Conservation (phyloP, 2,329 filamentous ascomycete genomes). For the Arthrobotrys iridis region DNA sequence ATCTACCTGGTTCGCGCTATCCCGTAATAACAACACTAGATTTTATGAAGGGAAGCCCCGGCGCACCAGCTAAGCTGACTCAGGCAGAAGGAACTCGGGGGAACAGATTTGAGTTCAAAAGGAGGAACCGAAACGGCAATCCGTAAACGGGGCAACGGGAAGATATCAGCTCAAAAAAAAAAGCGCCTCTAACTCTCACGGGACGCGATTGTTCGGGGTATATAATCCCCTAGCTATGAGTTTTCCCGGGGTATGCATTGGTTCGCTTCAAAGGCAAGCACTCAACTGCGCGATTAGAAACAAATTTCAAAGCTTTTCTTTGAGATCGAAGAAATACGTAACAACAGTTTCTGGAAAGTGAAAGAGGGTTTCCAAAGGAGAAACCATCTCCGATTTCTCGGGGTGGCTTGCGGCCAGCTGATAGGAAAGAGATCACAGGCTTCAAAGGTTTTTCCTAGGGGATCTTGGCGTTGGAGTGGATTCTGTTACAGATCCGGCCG, state of each 20-base stretch:
- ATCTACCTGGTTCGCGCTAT: constrained; percentile 41
- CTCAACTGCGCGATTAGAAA: constrained; percentile 9
- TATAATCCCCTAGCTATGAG: constrained; percentile 37
- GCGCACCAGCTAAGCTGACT: constrained; percentile 11
- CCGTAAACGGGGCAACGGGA: constrained; percentile 37
- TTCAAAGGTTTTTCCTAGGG: constrained; percentile 14
- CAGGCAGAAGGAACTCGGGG: constrained; percentile 6
- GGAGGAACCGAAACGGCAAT: constrained; percentile 42
- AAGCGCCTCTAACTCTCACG: constrained; percentile 8
- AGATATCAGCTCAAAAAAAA: constrained; percentile 23
- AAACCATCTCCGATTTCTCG: constrained; percentile 24
- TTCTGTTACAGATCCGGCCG: constrained; percentile 24
- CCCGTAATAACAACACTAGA: constrained; percentile 3
- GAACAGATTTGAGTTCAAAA: not conserved
- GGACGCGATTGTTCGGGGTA: constrained; percentile 36
- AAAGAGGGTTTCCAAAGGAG: constrained; percentile 18
- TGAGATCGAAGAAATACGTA: constrained; percentile 20
- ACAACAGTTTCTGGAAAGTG: constrained; percentile 1
- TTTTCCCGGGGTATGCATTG: constrained; percentile 34
- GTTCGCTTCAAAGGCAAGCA: constrained; percentile 31
- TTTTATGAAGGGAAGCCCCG: not conserved
- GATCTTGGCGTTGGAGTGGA: constrained; percentile 17
- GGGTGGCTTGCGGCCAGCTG: constrained; percentile 11
- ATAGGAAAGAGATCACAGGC: constrained; percentile 15
- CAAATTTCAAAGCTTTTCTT: constrained; percentile 23